Evolutionary conservation across 2,329 filamentous ascomycete genomes (phyloP), one percentile per base, ranked within the genome.

Genomic region (Aspergillus quadricinctus): DNA sequence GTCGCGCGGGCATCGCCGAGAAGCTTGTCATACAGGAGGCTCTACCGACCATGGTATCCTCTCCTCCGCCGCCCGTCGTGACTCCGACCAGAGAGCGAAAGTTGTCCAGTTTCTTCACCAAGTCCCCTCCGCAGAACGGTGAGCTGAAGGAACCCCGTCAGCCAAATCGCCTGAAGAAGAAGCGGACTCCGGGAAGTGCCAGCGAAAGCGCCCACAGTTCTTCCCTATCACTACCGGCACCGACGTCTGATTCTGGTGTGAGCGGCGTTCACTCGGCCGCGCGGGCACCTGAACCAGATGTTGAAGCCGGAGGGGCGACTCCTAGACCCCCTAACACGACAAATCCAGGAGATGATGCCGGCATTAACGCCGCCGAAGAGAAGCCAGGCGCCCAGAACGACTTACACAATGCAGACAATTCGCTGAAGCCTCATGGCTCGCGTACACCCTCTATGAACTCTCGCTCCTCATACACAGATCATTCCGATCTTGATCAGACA

Each of bases 191-290:
- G 0, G 87, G 86, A 45, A 90, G 89, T 67, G 76, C 88, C 23
- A 92, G 91, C 64, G 88, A 87, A 21, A 97, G 93, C 69, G 92
- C 93, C 0, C 92, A 96, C 61, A 97, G 92, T 69, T 97, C 94
- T 17, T 88, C 84, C 6, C 84, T 89, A 17, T 97, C 92, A 7
- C 78, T 96, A n/a, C 75, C 76, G 31, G 80, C 61, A 5, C 68
- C 68, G 17, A 69, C 72, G 8, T 69, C 66, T 14, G 69, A 83
- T 75, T 25, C 77, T 71, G 57, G 77, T 72, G 25, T 80, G 31
- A 58, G 63, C 25, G 54, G 59, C 45, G 54, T 59, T 8, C 64
- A 63, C 37, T 68, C 67, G 52, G 58, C 61, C 19, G 54, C 64
- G 53, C 59, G 61, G 14, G 63, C 66, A 41, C 58, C 72, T 21